These are phyloP conservation scores for Lentinula aciculospora DNA, from an alignment of 768 basidiomycete species.

Conservation along the genomic window DNA sequence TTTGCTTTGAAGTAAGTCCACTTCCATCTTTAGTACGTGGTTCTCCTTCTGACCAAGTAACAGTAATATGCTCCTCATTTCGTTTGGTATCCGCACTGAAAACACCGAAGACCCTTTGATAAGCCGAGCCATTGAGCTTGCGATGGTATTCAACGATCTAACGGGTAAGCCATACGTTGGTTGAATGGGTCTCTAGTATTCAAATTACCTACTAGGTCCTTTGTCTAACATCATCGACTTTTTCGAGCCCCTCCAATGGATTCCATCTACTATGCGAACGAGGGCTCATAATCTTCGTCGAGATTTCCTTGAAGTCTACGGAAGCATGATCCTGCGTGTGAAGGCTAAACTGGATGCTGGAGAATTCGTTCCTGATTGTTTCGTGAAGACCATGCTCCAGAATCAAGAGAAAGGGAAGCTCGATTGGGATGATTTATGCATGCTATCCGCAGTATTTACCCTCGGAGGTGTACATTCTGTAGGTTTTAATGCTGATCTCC, in stretches of 20 bases:
- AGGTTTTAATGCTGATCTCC: background rate
- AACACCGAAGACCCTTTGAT: constrained; percentile 16
- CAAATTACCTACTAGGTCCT: constrained; percentile 46
- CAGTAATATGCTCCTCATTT: constrained; percentile 20
- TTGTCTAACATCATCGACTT: constrained; percentile 42
- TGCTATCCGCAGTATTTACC: constrained; percentile 36
- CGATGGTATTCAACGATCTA: constrained; percentile 21
- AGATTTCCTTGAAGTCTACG: constrained; percentile 30
- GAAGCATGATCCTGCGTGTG: constrained; percentile 31
- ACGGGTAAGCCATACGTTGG: constrained; percentile 16
- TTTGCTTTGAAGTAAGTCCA: constrained; percentile 17
- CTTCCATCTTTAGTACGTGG: too few species aligned
- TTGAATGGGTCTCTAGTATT: too few species aligned
- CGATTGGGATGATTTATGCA: constrained; percentile 32
- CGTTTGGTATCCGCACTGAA: constrained; percentile 18
- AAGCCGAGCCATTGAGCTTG: constrained; percentile 12
- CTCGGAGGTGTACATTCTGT: constrained; percentile 42
- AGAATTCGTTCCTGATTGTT: constrained; percentile 34
- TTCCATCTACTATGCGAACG: constrained; percentile 30
- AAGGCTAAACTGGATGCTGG: constrained; percentile 28
- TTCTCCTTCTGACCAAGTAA: too few species aligned
- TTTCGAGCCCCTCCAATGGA: constrained; percentile 30
- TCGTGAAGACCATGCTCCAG: constrained; percentile 33
- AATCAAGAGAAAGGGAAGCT: constrained; percentile 27
- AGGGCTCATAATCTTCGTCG: constrained; percentile 34